Evolutionary conservation across 2,329 filamentous ascomycete species (phyloP).

Genomic region (Hypoxylon sp.): DNA sequence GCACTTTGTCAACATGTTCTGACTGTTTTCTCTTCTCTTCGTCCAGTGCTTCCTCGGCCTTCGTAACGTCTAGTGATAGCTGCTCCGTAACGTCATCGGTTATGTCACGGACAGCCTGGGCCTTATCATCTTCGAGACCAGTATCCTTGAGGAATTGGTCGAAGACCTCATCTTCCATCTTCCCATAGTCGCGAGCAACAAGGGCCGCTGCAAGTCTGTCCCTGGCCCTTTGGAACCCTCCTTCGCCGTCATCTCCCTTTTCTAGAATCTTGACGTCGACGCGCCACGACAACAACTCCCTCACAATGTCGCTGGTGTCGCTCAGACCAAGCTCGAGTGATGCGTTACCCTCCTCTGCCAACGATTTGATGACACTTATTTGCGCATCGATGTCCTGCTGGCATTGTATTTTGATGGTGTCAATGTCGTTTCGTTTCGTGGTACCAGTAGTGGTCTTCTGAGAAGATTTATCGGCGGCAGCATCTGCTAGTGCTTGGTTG

Average conservation of each 20-base stretch:
- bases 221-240: conserved; percentile 27
- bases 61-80: conserved; percentile 6
- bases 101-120: conserved; percentile 12
- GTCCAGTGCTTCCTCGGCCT: conserved; percentile 16
- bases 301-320: conserved; percentile 10
- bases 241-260: conserved; percentile 24
- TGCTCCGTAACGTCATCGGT: background rate
- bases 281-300: conserved; percentile 17
- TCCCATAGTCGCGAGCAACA: conserved; percentile 20
- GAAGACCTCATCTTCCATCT: conserved; percentile 28
- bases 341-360: conserved; percentile 16
- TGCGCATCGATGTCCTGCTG: conserved; percentile 25
- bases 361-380: conserved; percentile 18
- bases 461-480: conserved; percentile 1
- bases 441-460: background rate
- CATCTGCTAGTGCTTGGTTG: conserved; percentile 15
- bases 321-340: conserved; percentile 16
- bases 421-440: conserved; percentile 23
- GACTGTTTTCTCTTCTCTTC: conserved; percentile 18
- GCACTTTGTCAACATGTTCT: conserved; percentile 28
- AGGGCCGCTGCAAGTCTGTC: conserved; percentile 14
- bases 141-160: conserved; percentile 26
- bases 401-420: conserved; percentile 28
- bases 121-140: conserved; percentile 24
- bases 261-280: conserved; percentile 26